Evolutionary conservation across 148 eudicot species (phyloP).

Genomic region (Vaccinium corymbosum): DNA sequence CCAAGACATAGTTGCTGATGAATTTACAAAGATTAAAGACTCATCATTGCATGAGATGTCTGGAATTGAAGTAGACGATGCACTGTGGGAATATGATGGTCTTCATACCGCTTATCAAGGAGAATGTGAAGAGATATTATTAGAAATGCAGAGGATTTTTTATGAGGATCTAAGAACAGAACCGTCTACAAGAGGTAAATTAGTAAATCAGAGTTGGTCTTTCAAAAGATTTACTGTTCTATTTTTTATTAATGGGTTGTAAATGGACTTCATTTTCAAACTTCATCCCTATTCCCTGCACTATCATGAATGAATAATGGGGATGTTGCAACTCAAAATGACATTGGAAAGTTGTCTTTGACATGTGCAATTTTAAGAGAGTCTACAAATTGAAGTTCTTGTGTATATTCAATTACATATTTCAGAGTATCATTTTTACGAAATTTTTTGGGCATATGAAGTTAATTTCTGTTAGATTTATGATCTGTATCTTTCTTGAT

Average conservation of each 20-base stretch:
- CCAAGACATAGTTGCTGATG: slow-evolving; percentile 75
- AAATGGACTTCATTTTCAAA: neutral
- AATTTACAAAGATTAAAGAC: slow-evolving; percentile 55
- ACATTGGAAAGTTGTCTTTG: neutral
- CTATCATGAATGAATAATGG: neutral
- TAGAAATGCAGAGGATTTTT: slow-evolving; percentile 92
- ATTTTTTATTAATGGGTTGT: neutral
- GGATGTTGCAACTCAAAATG: slow-evolving; percentile 1
- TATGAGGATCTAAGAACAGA: slow-evolving; percentile 63
- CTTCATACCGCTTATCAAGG: slow-evolving; percentile 59
- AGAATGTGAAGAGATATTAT: slow-evolving; percentile 83
- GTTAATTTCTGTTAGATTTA: neutral
- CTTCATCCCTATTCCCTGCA: neutral
- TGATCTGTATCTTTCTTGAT: neutral
- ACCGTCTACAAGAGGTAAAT: slow-evolving; percentile 37
- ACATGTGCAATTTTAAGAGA: neutral
- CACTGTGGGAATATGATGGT: slow-evolving; percentile 89
- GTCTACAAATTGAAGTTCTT: neutral
- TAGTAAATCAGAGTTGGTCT: slow-evolving; percentile 25
- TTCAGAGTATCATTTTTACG: neutral
- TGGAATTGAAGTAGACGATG: slow-evolving; percentile 42
- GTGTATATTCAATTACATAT: neutral
- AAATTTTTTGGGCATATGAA: neutral
- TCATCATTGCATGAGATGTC: slow-evolving; percentile 25
- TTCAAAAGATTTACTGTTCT: neutral